These are phyloP conservation scores for Lentinula sp. DNA, from an alignment of 768 basidiomycete species.

Conservation along the genomic window DNA sequence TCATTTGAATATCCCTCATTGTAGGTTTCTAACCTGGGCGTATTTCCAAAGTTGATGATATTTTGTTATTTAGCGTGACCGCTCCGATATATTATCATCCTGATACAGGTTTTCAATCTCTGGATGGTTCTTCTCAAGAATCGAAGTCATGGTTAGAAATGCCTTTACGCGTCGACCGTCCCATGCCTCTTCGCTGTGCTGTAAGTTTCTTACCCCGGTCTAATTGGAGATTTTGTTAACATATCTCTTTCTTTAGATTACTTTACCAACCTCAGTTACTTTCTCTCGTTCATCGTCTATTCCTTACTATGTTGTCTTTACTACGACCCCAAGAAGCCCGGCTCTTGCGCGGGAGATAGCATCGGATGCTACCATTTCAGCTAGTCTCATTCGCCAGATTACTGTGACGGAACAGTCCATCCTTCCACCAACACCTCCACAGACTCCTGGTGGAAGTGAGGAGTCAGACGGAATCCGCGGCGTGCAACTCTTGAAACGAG, in stretches of 20 bases:
- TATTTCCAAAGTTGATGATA: constrained; percentile 8
- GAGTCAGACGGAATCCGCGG: constrained; percentile 20
- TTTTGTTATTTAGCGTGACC: constrained; percentile 40
- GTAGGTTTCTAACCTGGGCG: constrained; percentile 31
- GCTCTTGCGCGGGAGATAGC: constrained; percentile 59
- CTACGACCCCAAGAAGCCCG: constrained; percentile 52
- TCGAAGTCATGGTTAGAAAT: constrained; percentile 64
- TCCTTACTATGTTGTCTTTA: constrained; percentile 70
- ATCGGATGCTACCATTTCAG: constrained; percentile 64
- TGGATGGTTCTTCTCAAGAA: constrained; percentile 33
- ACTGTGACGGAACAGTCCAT: constrained; percentile 38
- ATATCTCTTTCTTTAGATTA: constrained; percentile 37
- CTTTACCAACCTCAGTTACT: constrained; percentile 53
- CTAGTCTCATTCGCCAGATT: constrained; percentile 58
- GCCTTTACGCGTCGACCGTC: constrained; percentile 56
- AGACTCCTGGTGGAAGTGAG: constrained; percentile 42
- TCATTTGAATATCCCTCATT: constrained; percentile 34
- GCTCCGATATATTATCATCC: constrained; percentile 59
- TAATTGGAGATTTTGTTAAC: constrained; percentile 3
- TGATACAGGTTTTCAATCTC: constrained; percentile 52
- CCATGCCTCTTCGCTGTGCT: constrained; percentile 59
- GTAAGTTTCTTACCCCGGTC: constrained; percentile 33
- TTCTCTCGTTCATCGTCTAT: constrained; percentile 60
- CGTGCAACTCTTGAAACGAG: constrained; percentile 27
- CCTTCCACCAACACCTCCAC: constrained; percentile 41